Evolutionary conservation across 768 basidiomycete species (phyloP).

Genomic region (Rhizopogon rudus): DNA sequence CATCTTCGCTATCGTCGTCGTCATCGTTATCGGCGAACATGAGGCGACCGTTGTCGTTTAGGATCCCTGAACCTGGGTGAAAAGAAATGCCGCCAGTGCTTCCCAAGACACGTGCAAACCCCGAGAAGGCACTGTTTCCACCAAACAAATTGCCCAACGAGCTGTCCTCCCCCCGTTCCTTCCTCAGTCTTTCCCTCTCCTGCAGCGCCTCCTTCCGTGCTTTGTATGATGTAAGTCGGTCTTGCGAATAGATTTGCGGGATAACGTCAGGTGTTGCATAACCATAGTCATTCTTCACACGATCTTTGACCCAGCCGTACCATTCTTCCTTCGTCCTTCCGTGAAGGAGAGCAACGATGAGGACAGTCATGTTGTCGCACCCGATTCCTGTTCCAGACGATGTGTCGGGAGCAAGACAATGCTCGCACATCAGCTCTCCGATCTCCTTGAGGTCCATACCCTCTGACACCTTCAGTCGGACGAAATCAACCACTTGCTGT

Average conservation of each 20-base stretch:
- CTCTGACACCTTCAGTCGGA: conserved; percentile 76
- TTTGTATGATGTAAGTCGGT: conserved; percentile 58
- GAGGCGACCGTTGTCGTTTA: conserved; percentile 43
- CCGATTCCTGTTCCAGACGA: conserved; percentile 89
- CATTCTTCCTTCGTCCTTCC: conserved; percentile 90
- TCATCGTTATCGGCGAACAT: conserved; percentile 64
- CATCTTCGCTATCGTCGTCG: conserved; percentile 56
- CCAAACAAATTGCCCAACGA: conserved; percentile 25
- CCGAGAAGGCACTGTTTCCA: conserved; percentile 33
- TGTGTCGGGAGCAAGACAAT: conserved; percentile 92
- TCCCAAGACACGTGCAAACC: conserved; percentile 53
- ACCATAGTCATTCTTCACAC: conserved; percentile 72
- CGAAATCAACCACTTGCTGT: conserved; percentile 88
- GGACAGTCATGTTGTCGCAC: conserved; percentile 98
- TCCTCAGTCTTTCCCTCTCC: conserved; percentile 36
- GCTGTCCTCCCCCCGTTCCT: conserved; percentile 31
- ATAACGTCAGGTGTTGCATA: conserved; percentile 70
- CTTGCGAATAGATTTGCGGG: conserved; percentile 72
- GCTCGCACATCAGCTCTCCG: conserved; percentile 84
- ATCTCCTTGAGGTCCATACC: conserved; percentile 79
- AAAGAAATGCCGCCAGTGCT: conserved; percentile 63
- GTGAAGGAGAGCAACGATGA: conserved; percentile 83
- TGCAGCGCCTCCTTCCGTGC: conserved; percentile 56
- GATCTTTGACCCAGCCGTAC: conserved; percentile 84
- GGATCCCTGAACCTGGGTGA: conserved; percentile 47